Conservation (phyloP, 768 basidiomycete genomes). For the Chlorophyllum brunneum region DNA sequence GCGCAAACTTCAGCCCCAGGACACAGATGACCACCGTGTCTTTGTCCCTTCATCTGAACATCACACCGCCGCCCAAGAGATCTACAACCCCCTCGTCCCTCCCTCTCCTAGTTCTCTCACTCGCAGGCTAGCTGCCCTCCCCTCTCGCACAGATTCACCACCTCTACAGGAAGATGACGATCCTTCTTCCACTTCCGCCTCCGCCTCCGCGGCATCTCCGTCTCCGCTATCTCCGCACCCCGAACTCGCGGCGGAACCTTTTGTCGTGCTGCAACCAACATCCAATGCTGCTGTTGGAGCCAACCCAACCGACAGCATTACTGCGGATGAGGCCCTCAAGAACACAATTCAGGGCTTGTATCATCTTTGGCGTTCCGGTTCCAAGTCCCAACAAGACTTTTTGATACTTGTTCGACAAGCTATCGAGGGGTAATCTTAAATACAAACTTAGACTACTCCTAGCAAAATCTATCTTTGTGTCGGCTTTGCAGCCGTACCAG, state of each 20-base stretch:
- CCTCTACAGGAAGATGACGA: constrained; percentile 22
- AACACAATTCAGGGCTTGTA: constrained; percentile 55
- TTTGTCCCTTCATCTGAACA: constrained; percentile 28
- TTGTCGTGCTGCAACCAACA: constrained; percentile 16
- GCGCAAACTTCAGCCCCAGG: constrained; percentile 19
- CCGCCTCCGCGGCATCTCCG: constrained; percentile 16
- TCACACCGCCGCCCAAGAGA: constrained; percentile 23
- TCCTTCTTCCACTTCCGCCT: constrained; percentile 18
- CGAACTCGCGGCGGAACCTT: constrained; percentile 17
- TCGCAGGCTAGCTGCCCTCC: constrained; percentile 35
- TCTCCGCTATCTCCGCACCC: constrained; percentile 12
- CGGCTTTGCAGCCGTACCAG: not conserved
- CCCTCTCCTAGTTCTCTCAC: constrained; percentile 39
- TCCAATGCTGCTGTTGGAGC: constrained; percentile 17
- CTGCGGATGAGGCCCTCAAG: constrained; percentile 37
- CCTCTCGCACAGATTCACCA: constrained; percentile 22
- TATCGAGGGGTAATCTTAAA: constrained; percentile 18
- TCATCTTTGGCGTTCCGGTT: constrained; percentile 51
- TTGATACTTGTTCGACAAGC: constrained; percentile 32
- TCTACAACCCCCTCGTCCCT: constrained; percentile 37
- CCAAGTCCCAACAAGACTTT: constrained; percentile 26
- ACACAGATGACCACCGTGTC: constrained; percentile 22
- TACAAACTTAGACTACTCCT: not conserved
- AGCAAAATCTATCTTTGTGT: not conserved
- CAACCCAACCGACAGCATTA: constrained; percentile 11